phyloP scores from a whole-genome alignment of 805 yeast species.

The Hanseniaspora osmophila region DNA sequence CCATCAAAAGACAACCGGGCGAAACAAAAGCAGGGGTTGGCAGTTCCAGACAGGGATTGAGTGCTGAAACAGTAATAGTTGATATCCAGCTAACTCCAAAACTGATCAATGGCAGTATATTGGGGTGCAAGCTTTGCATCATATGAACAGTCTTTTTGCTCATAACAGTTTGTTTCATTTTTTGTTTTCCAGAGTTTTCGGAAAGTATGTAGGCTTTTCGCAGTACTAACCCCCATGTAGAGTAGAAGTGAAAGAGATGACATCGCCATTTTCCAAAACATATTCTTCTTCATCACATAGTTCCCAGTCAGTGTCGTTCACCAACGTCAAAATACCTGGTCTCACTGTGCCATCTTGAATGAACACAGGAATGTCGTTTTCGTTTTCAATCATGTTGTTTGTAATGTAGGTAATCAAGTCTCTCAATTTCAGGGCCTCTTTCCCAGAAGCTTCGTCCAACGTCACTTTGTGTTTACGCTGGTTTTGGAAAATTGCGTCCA shows the following conservation, averaged over 20 bases:
- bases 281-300: slow-evolving; percentile 79
- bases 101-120: not conserved
- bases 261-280: slow-evolving; percentile 60
- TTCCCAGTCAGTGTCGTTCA: slow-evolving; percentile 96
- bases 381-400: slow-evolving; percentile 39
- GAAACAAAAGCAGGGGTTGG: slow-evolving; percentile 6
- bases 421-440: slow-evolving; percentile 16
- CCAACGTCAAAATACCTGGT: slow-evolving; percentile 83
- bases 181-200: not conserved
- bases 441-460: slow-evolving; percentile 25
- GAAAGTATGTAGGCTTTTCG: not conserved
- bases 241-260: slow-evolving; percentile 79
- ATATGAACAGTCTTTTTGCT: not conserved
- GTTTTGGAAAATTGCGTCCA: slow-evolving; percentile 62
- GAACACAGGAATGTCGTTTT: slow-evolving; percentile 57
- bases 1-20: too few relatives aligned
- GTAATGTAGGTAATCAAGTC: slow-evolving; percentile 46
- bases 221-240: slow-evolving; percentile 70
- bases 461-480: slow-evolving; percentile 38
- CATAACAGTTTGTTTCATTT: too few relatives aligned
- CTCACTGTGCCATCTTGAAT: slow-evolving; percentile 71
- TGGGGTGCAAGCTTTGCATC: not conserved
- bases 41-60: slow-evolving; percentile 21
- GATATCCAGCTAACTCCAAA: slow-evolving; percentile 28
- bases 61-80: not conserved